These are phyloP conservation scores for Ceratobasidium theobromae DNA, from an alignment of 1,284 basidiomycete species.

Conservation along the genomic window DNA sequence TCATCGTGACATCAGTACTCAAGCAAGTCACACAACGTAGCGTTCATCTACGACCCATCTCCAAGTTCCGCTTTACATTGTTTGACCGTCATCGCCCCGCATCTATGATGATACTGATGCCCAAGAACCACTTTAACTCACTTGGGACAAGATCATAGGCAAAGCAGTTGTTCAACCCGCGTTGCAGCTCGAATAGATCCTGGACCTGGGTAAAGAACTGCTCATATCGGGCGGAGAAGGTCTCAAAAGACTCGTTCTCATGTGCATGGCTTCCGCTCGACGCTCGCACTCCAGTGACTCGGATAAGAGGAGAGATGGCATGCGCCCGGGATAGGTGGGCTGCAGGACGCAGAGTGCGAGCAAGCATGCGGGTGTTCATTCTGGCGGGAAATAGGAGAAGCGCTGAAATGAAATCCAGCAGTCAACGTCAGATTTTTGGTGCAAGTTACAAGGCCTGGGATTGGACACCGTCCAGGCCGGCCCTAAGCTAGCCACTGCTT, in stretches of 20 bases:
- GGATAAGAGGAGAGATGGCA: background rate
- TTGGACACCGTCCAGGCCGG: slow-evolving; percentile 5
- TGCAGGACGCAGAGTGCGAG: slow-evolving; percentile 10
- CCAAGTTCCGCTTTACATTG: background rate
- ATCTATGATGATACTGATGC: background rate
- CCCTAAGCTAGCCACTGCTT: slow-evolving; percentile 4
- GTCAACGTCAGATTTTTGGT: background rate
- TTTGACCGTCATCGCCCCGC: background rate
- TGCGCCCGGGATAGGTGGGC: background rate
- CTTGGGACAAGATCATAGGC: slow-evolving; percentile 94
- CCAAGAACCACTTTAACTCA: background rate
- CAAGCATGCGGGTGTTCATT: slow-evolving; percentile 26
- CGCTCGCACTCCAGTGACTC: slow-evolving; percentile 9
- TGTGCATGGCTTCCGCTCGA: slow-evolving; percentile 47
- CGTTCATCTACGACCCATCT: background rate
- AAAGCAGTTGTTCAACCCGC: slow-evolving; percentile 99
- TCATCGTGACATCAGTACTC: background rate
- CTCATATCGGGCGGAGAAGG: slow-evolving; percentile 92
- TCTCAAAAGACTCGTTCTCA: slow-evolving; percentile 89
- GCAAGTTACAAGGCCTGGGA: background rate
- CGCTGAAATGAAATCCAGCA: background rate
- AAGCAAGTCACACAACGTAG: background rate
- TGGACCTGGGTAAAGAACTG: slow-evolving; percentile 90
- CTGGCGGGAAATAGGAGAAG: background rate
- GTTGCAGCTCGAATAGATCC: slow-evolving; percentile 96